Evolutionary conservation across 805 yeast species (phyloP).

Genomic region (Ogataea allantospora): DNA sequence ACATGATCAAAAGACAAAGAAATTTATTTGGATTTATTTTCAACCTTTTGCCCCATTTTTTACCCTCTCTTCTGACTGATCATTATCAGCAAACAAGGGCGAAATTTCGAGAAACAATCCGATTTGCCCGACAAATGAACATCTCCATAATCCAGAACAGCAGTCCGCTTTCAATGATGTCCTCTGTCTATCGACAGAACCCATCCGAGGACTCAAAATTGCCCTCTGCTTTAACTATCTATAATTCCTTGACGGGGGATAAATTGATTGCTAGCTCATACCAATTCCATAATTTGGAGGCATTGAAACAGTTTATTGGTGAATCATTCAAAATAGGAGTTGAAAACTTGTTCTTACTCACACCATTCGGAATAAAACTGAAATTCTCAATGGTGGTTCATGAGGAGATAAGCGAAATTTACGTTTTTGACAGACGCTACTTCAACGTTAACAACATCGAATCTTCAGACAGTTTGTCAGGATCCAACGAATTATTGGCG

Average conservation of each 20-base stretch:
- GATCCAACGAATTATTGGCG: constrained; percentile 22
- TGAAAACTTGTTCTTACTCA: constrained; percentile 47
- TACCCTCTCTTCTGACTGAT: constrained; percentile 11
- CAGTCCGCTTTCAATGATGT: constrained; percentile 29
- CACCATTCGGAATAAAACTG: constrained; percentile 65
- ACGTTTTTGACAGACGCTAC: constrained; percentile 60
- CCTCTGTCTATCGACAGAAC: constrained; percentile 25
- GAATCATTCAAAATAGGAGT: constrained; percentile 41
- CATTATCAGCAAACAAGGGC: constrained; percentile 11
- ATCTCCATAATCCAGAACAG: constrained; percentile 19
- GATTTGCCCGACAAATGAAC: constrained; percentile 12
- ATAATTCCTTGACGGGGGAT: constrained; percentile 47
- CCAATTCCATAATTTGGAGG: constrained; percentile 41
- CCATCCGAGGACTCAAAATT: constrained; percentile 13
- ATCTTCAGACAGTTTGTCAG: constrained; percentile 12
- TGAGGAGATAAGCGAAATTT: constrained; percentile 53
- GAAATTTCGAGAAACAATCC: constrained; percentile 1
- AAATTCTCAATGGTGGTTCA: constrained; percentile 47
- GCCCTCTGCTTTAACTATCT: constrained; percentile 28
- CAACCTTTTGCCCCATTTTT: constrained; percentile 6
- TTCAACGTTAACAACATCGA: constrained; percentile 37
- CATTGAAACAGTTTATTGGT: constrained; percentile 41
- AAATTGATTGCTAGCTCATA: constrained; percentile 36
- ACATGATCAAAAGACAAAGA: not conserved
- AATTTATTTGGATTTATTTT: not conserved